These are phyloP conservation scores for Euclidium syriacum DNA, from an alignment of 345 rosid genomes.

Conservation along the genomic window DNA sequence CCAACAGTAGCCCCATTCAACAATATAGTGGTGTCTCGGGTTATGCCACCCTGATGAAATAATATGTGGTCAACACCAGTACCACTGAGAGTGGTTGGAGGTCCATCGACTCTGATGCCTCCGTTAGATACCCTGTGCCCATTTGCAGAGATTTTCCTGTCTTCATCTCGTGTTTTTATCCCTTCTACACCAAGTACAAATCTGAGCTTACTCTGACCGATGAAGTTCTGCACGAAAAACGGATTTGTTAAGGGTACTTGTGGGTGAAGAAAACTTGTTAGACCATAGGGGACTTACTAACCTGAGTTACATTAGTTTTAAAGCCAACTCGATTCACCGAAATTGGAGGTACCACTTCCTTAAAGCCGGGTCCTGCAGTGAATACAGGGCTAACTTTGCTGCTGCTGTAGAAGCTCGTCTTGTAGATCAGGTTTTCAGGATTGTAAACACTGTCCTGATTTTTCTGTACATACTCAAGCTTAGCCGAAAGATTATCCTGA, in stretches of 20 bases:
- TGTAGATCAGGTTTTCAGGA: constrained; percentile 75
- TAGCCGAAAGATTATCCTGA: constrained; percentile 97
- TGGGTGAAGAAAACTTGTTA: background rate
- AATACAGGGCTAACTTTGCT: constrained; percentile 96
- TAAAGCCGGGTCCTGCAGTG: constrained; percentile 96
- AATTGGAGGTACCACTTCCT: constrained; percentile 97
- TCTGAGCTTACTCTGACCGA: constrained; percentile 95
- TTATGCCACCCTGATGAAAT: constrained; percentile 86
- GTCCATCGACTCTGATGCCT: constrained; percentile 98
- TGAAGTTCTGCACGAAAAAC: constrained; percentile 81
- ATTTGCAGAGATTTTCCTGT: constrained; percentile 77
- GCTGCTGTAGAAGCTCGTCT: constrained; percentile 88
- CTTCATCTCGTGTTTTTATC: constrained; percentile 94
- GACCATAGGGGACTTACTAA: constrained; percentile 25
- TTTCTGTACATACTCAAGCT: constrained; percentile 96
- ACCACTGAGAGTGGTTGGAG: constrained; percentile 99
- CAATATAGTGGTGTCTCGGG: constrained; percentile 93
- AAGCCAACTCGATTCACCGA: constrained; percentile 99
- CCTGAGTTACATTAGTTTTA: constrained; percentile 95
- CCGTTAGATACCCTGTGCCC: constrained; percentile 98
- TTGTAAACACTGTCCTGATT: constrained; percentile 79
- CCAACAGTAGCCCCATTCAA: constrained; percentile 98
- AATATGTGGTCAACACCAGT: constrained; percentile 90
- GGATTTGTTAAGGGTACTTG: background rate
- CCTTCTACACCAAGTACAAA: constrained; percentile 98